Percentiles rank a stretch among this genome's conserved stretches.
Evolutionary conservation across 2,329 filamentous ascomycete species (phyloP).

Genomic region (Monosporascus sp.): DNA sequence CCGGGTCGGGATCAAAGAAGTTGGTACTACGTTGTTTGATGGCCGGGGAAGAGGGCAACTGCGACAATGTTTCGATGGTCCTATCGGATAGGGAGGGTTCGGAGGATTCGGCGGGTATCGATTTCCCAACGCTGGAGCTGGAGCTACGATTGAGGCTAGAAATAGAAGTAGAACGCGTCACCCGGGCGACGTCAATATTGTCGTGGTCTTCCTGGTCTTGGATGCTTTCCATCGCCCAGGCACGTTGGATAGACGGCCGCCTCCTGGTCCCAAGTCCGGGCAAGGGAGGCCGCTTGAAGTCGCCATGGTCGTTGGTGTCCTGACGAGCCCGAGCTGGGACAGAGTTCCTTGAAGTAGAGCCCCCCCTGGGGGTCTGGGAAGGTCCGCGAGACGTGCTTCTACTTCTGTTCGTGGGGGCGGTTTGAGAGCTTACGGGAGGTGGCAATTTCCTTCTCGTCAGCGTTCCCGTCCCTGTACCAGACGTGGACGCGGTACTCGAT

Average conservation of each 20-base stretch:
- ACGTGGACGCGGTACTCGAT: not conserved
- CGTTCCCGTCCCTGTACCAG: not conserved
- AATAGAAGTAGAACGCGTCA: no score
- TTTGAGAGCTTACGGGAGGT: not conserved
- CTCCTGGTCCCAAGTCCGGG: not conserved
- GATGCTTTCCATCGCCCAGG: not conserved
- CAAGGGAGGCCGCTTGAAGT: not conserved
- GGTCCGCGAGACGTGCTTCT: not conserved
- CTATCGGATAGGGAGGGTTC: conserved; percentile 68
- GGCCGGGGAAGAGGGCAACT: conserved; percentile 72
- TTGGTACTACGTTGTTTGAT: conserved; percentile 61
- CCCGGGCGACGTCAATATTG: not conserved
- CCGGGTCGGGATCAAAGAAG: conserved; percentile 65
- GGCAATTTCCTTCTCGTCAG: not conserved
- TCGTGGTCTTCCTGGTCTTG: no score
- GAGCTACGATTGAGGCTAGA: not conserved
- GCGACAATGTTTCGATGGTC: conserved; percentile 77
- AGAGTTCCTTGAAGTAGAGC: not conserved
- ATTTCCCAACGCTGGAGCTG: conserved; percentile 7
- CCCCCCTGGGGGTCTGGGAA: not conserved
- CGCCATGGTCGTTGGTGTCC: not conserved
- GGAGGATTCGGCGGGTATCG: not conserved
- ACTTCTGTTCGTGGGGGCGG: not conserved
- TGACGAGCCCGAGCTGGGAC: not conserved
- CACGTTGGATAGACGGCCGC: not conserved